A percentile compares a stretch with the other conserved stretches of the same genome.
These are phyloP conservation scores for Calonectria honghensis DNA, from an alignment of 2,329 filamentous ascomycete genomes.

Conservation along the genomic window DNA sequence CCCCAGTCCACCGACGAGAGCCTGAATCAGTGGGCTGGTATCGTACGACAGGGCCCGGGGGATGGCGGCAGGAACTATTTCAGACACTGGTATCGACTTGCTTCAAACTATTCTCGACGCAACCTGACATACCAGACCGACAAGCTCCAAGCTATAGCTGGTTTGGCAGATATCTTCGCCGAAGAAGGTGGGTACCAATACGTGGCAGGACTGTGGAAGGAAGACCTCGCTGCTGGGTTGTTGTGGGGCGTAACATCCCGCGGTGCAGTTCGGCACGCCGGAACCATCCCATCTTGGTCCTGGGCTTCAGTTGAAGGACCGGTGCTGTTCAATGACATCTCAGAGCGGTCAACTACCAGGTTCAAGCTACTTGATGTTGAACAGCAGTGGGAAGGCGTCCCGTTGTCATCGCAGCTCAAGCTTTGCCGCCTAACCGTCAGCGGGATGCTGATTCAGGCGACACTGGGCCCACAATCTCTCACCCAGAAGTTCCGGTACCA, in stretches of 20 bases:
- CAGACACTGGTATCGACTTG: constrained; percentile 22
- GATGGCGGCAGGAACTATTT: constrained; percentile 20
- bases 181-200: constrained; percentile 14
- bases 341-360: not conserved
- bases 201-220: constrained; percentile 17
- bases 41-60: constrained; percentile 4
- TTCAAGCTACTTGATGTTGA: not conserved
- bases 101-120: constrained; percentile 16
- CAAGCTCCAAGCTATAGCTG: constrained; percentile 19
- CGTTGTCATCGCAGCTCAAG: constrained; percentile 13
- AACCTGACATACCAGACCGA: constrained; percentile 5
- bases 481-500: constrained; percentile 12
- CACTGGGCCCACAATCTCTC: constrained; percentile 2
- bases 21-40: constrained; percentile 21
- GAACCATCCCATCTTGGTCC: constrained; percentile 29
- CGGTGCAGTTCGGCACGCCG: constrained; percentile 4
- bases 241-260: constrained; percentile 11
- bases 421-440: constrained; percentile 13
- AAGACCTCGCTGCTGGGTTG: constrained; percentile 15
- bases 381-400: constrained; percentile 25
- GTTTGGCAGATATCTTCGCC: constrained; percentile 12
- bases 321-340: not conserved
- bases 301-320: constrained; percentile 12
- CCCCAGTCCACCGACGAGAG: not conserved
- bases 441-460: constrained; percentile 7